A percentile compares a stretch with the other conserved stretches of the same genome.
These are phyloP conservation scores for Phytophthora cactorum DNA, from an alignment of 352 stramenopile genomes.

Conservation along the genomic window DNA sequence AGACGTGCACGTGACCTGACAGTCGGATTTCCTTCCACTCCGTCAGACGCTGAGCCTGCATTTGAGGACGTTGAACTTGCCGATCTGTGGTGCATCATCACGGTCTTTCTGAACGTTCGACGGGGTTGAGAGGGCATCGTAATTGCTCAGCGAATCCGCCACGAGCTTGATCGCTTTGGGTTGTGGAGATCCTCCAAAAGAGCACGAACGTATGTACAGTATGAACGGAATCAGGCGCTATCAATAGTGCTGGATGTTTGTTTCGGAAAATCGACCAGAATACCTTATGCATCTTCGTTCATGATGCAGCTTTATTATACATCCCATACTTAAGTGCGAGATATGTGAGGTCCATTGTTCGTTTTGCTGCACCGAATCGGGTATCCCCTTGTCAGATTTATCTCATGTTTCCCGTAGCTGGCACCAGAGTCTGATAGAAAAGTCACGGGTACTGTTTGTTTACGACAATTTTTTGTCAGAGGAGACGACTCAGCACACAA, in stretches of 20 bases:
- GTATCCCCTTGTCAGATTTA: too few species aligned
- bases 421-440: too few species aligned
- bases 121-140: conserved; percentile 21
- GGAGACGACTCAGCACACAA: too few species aligned
- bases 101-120: conserved; percentile 3
- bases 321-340: too few species aligned
- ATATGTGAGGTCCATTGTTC: too few species aligned
- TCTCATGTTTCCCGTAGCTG: too few species aligned
- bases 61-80: conserved; percentile 12
- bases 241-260: not conserved
- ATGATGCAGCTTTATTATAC: too few species aligned
- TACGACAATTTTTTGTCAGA: too few species aligned
- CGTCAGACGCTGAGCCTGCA: not conserved
- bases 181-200: too few species aligned
- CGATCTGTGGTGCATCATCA: conserved; percentile 1
- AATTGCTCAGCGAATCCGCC: not conserved
- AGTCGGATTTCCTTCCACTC: not conserved
- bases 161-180: not conserved
- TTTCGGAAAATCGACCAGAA: not conserved
- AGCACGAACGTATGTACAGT: not conserved
- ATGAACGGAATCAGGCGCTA: conserved; percentile 14
- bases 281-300: not conserved
- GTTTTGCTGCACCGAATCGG: too few species aligned
- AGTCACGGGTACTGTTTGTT: too few species aligned
- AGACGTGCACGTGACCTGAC: conserved; percentile 12